Evolutionary conservation across 306 rosid genomes (phyloP).

Genomic region (Corylus avellana): DNA sequence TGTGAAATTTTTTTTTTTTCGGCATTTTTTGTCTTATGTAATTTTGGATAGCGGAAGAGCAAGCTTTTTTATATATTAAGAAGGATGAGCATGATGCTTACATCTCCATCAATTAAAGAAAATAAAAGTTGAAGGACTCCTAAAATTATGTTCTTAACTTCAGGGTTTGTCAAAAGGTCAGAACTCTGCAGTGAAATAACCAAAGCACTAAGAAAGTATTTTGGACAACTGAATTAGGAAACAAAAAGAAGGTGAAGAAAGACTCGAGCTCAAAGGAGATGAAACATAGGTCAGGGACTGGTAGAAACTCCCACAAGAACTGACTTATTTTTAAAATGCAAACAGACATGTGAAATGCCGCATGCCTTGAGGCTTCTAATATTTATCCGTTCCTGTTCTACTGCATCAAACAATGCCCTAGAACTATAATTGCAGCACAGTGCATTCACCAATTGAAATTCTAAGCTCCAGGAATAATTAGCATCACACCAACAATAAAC

Average conservation of each 20-base stretch:
- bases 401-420: not conserved
- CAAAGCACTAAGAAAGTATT: not conserved
- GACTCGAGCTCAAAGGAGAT: not conserved
- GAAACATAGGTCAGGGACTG: not conserved
- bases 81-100: not conserved
- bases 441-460: not conserved
- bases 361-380: not conserved
- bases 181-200: not conserved
- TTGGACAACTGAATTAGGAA: not conserved
- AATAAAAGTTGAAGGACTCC: not conserved
- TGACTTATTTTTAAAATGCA: not conserved
- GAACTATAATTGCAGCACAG: not conserved
- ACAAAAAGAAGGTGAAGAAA: not conserved
- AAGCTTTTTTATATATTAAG: too few species aligned
- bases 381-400: not conserved
- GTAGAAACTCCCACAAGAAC: not conserved
- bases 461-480: not conserved
- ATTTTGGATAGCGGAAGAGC: too few species aligned
- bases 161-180: not conserved
- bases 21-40: too few species aligned
- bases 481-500: conserved; percentile 6
- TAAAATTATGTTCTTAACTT: not conserved
- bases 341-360: not conserved
- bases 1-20: too few species aligned
- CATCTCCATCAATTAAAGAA: not conserved